These are phyloP conservation scores for Vaccinium darrowii DNA, from an alignment of 148 eudicot genomes.

Conservation along the genomic window DNA sequence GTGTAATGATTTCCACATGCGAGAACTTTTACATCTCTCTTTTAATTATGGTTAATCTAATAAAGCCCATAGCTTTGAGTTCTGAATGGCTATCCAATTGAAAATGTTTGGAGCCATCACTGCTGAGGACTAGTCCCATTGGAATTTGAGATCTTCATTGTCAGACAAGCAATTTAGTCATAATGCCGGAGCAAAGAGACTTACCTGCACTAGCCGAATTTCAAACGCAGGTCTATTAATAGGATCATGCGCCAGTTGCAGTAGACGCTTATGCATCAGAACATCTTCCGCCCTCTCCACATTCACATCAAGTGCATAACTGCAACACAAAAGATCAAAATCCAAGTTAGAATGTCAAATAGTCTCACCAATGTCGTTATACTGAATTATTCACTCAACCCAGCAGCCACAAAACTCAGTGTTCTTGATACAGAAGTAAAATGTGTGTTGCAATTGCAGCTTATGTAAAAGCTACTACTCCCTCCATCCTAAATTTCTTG, in stretches of 20 bases:
- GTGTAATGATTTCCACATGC: neutral
- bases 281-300: slow-evolving; percentile 99
- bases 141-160: neutral
- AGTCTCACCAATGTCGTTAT: neutral
- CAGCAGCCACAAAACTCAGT: neutral
- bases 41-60: neutral
- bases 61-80: neutral
- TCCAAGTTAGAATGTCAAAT: neutral
- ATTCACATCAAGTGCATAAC: slow-evolving; percentile 97
- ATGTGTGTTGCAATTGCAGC: neutral
- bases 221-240: slow-evolving; percentile 81
- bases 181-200: neutral
- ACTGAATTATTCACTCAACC: neutral
- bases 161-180: neutral
- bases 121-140: neutral
- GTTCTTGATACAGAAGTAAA: neutral
- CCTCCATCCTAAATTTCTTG: too few species aligned
- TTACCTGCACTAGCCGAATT: slow-evolving; percentile 96
- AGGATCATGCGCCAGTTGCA: slow-evolving; percentile 83
- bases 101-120: neutral
- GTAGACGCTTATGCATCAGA: slow-evolving; percentile 67
- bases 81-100: neutral
- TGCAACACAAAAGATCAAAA: slow-evolving; percentile 31
- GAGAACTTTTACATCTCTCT: neutral
- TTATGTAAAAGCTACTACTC: neutral